Conservation (phyloP, 169 alveolate species). For the Plasmodium knowlesi region DNA sequence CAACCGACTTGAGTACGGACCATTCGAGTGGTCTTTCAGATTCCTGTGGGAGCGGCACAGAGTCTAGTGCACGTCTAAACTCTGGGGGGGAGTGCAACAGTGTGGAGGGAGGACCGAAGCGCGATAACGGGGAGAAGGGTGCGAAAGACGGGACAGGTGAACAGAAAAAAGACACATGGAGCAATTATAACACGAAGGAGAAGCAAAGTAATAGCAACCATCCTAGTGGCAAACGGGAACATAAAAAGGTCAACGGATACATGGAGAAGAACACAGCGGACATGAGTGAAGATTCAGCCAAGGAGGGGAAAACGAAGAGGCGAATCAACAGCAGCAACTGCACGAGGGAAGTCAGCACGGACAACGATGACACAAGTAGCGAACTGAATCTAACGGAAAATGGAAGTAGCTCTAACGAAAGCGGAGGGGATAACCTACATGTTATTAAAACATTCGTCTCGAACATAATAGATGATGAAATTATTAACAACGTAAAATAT, state of each 20-base stretch:
- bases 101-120: neutral
- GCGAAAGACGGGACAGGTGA: neutral
- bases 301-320: neutral
- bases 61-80: neutral
- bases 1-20: neutral
- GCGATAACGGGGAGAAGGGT: neutral
- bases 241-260: neutral
- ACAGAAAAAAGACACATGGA: neutral
- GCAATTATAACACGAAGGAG: neutral
- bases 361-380: neutral
- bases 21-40: neutral
- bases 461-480: constrained; percentile 61
- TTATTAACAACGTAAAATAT: constrained; percentile 63
- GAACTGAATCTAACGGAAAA: neutral
- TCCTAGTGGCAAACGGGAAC: neutral
- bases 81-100: neutral
- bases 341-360: neutral
- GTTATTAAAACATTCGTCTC: constrained; percentile 52
- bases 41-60: neutral
- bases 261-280: neutral
- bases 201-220: neutral
- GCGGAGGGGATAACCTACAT: constrained; percentile 21
- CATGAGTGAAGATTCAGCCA: neutral
- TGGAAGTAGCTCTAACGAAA: neutral
- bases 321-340: neutral